phyloP scores from a whole-genome alignment of 176 grass and related monocot genomes.

The Dendrocalamus sinicus region DNA sequence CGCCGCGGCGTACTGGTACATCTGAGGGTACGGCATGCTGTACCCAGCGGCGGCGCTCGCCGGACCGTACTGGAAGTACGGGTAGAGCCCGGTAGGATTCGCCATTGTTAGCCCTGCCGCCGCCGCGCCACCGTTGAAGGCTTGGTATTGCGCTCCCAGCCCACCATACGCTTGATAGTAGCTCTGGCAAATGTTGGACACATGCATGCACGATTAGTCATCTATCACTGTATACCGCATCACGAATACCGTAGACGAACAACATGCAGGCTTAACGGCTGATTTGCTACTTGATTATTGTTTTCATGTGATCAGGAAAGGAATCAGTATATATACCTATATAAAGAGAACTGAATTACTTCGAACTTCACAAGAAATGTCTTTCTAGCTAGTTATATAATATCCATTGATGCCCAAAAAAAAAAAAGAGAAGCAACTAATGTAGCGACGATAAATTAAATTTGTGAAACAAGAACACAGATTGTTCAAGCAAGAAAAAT shows the following conservation, averaged over 20 bases:
- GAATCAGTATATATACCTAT: background rate
- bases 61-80: conserved; percentile 39
- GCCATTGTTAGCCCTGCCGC: conserved; percentile 39
- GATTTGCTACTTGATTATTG: background rate
- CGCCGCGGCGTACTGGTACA: conserved; percentile 41
- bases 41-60: background rate
- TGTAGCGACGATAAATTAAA: background rate
- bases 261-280: background rate
- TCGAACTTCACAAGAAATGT: too few species aligned
- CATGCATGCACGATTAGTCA: background rate
- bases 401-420: too few species aligned
- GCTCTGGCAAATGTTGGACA: background rate
- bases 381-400: too few species aligned
- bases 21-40: conserved; percentile 47
- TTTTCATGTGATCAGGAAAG: background rate
- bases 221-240: background rate
- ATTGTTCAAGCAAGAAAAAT: background rate
- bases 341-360: too few species aligned
- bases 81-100: conserved; percentile 18
- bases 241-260: background rate
- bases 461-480: background rate
- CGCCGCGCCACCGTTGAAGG: background rate
- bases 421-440: background rate
- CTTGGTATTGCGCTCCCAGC: conserved; percentile 39
- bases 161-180: conserved; percentile 41